Evolutionary conservation across 805 yeast species (phyloP).

Genomic region (Wickerhamiella slavikovae): DNA sequence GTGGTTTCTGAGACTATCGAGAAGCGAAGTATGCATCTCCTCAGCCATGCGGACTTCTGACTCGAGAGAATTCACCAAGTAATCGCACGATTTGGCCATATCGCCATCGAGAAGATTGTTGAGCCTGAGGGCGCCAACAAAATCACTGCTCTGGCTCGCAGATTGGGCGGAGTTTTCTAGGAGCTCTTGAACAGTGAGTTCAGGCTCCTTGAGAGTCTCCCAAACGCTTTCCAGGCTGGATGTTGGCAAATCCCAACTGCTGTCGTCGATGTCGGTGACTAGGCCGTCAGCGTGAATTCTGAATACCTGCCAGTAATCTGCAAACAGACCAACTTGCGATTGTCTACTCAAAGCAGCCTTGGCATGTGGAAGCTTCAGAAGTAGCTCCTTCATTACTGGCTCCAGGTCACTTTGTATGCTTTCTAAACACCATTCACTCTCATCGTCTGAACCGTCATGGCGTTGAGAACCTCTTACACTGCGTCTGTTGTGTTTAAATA

Average conservation of each 20-base stretch:
- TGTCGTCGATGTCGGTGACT: constrained; percentile 11
- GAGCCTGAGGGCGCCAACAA: background rate
- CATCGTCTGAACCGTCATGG: constrained; percentile 1
- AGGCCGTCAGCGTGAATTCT: constrained; percentile 14
- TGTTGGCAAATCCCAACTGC: constrained; percentile 1
- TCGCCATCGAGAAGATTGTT: background rate
- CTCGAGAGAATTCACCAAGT: background rate
- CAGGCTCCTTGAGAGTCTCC: background rate
- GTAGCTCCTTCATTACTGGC: constrained; percentile 15
- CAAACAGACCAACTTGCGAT: constrained; percentile 7
- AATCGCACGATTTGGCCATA: background rate
- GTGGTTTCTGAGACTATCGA: background rate
- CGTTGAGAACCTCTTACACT: background rate
- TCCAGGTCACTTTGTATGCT: constrained; percentile 16
- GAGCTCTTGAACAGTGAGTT: background rate
- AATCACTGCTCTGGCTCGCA: constrained; percentile 8
- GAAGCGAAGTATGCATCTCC: background rate
- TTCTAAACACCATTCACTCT: constrained; percentile 17
- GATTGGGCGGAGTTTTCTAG: constrained; percentile 4
- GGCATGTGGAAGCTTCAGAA: constrained; percentile 10
- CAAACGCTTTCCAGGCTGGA: background rate
- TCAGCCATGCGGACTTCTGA: too few relatives aligned
- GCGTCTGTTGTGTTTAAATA: constrained; percentile 5
- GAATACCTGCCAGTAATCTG: constrained; percentile 18
- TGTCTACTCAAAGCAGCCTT: constrained; percentile 8